Base-by-base conservation (phyloP, 2,329 filamentous ascomycete species). In the Hypoxylon sp. region DNA sequence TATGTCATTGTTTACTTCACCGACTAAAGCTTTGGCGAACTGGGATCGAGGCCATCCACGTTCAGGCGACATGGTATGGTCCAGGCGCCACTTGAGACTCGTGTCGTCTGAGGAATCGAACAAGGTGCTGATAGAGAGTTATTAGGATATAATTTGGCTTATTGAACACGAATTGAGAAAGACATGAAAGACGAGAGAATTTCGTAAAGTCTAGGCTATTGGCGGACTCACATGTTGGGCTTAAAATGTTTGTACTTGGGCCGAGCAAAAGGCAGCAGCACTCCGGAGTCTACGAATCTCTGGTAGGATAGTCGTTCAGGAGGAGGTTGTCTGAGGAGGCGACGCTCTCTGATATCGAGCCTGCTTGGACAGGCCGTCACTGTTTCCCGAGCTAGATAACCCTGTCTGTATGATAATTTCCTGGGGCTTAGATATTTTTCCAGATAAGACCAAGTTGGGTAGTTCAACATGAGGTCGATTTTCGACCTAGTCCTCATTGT, bases 21-120 rank as follows among this genome's bases (percentile, higher is more conserved):
- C 17, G n/a, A 13, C 14, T 6, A 2, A 25, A 2, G n/a, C 9
- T 11, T 23, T 25, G 13, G 36, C 34, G 49, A 46, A 60, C 10
- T 36, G 9, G 30, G 28, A 41, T 21, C 59, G 50, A 61, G 59
- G 21, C 59, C 59, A 61, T 5, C 49, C 19, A 25, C 38, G 58
- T 23, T 60, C 34, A 10, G 58, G 58, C 17, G 41, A 30, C 30
- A 38, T 60, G n/a, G 25, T 46, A 19, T 60, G 36, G 28, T 60
- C 48, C n/a, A 36, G 14, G 2, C 52, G 17, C 58, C 58, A 60
- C 5, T n/a, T 32, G 4, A 25, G n/a, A 5, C n/a, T 25, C n/a
- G 5, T 10, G 17, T 28, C 48, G n/a, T 34, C 48, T 10, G 17
- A 32, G 10, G 9, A 21, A 34, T 51, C 48, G 17, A 43, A 55